Evolutionary conservation across 2,329 filamentous ascomycete species (phyloP).

Genomic region (Davidsoniella eucalypti): DNA sequence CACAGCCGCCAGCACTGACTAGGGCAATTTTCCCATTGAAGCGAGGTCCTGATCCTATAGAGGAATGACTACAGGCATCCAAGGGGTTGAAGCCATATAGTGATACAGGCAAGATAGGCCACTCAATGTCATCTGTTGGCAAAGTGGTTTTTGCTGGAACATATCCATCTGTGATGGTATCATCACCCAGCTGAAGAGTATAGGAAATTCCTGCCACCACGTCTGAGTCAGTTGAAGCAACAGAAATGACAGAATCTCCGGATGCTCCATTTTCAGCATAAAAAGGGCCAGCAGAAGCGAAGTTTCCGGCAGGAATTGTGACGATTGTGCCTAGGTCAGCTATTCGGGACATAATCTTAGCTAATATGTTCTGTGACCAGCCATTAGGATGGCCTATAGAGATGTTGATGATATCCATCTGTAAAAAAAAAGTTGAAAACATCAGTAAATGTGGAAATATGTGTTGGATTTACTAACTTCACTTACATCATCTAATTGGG

Average conservation of each 20-base stretch:
- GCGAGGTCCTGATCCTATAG: slow-evolving; percentile 14
- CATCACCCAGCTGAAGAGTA: too few species aligned
- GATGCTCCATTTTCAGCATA: too few species aligned
- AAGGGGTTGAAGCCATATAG: slow-evolving; percentile 16
- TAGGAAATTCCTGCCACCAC: too few species aligned
- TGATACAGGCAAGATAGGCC: slow-evolving; percentile 1
- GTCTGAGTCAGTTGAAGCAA: too few species aligned
- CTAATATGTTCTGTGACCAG: too few species aligned
- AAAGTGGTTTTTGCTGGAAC: slow-evolving; percentile 25
- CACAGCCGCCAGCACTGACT: slow-evolving; percentile 21
- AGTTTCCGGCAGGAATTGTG: too few species aligned
- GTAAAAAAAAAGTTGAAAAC: not conserved
- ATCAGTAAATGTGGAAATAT: slow-evolving; percentile 13
- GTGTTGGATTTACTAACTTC: slow-evolving; percentile 2
- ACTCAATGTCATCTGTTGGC: slow-evolving; percentile 24
- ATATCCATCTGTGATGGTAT: not conserved
- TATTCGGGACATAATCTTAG: too few species aligned
- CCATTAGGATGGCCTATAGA: too few species aligned
- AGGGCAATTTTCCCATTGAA: slow-evolving; percentile 15
- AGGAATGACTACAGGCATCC: slow-evolving; percentile 18
- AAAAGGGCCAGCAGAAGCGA: too few species aligned
- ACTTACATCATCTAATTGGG: slow-evolving; percentile 21
- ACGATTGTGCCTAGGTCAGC: too few species aligned
- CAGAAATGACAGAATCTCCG: too few species aligned
- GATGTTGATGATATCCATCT: too few species aligned